Conservation (phyloP, 257 asterid species). For the Gynochthodes officinalis region DNA sequence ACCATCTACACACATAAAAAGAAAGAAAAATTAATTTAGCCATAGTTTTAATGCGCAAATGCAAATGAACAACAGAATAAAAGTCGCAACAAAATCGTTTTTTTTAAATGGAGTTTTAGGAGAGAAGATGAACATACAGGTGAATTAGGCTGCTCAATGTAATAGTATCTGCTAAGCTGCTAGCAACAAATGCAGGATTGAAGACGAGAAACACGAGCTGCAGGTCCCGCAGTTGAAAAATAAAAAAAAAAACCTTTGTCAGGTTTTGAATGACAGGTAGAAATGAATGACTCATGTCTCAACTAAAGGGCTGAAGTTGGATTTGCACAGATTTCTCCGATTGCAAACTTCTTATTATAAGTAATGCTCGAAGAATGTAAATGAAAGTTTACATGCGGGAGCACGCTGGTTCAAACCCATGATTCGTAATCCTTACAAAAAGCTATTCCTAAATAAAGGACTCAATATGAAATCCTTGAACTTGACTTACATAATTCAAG, state of each 20-base stretch:
- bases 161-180: slow-evolving; percentile 34
- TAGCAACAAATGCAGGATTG: slow-evolving; percentile 28
- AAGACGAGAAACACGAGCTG: slow-evolving; percentile 40
- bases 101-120: too few relatives aligned
- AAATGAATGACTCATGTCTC: too few relatives aligned
- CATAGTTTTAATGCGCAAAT: too few relatives aligned
- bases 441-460: background rate
- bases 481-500: slow-evolving; percentile 26
- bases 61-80: background rate
- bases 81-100: too few relatives aligned
- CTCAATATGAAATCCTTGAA: background rate
- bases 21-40: background rate
- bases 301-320: background rate
- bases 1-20: slow-evolving; percentile 30
- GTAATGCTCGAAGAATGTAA: background rate
- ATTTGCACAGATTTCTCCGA: background rate
- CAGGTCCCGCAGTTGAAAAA: background rate
- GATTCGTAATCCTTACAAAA: background rate
- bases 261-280: background rate
- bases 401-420: background rate
- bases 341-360: too few relatives aligned
- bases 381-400: too few relatives aligned
- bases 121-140: slow-evolving; percentile 21
- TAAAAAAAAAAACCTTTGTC: too few relatives aligned
- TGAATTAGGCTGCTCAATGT: slow-evolving; percentile 24